These are phyloP conservation scores for Microsporum ferrugineum DNA, from an alignment of 2,329 filamentous ascomycete genomes.

Conservation along the genomic window DNA sequence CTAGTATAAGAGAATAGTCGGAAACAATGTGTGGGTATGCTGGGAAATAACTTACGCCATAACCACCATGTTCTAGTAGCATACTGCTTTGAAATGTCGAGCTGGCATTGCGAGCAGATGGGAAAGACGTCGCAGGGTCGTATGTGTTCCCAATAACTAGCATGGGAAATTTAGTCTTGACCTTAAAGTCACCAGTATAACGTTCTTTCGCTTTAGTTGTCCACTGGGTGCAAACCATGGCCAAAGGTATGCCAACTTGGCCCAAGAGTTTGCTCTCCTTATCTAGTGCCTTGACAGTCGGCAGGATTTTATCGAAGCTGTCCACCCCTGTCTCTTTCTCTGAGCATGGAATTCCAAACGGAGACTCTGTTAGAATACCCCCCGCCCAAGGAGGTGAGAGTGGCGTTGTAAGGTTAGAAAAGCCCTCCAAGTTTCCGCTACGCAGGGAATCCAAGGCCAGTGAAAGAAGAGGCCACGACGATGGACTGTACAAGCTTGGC, in stretches of 20 bases:
- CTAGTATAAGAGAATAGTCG: no score
- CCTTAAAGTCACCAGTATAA: conserved; percentile 18
- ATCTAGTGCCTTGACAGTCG: background rate
- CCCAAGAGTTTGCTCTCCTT: background rate
- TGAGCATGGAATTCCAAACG: conserved; percentile 8
- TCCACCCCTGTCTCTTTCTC: conserved; percentile 2
- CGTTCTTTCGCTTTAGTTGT: conserved; percentile 17
- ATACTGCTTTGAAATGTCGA: conserved; percentile 18
- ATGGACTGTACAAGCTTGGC: background rate
- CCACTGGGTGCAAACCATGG: conserved; percentile 15
- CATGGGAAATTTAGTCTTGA: conserved; percentile 18
- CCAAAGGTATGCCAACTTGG: background rate
- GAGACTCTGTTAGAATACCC: background rate
- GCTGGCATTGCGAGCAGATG: conserved; percentile 18
- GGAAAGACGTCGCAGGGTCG: conserved; percentile 19
- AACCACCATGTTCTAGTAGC: conserved; percentile 18
- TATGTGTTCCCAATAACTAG: conserved; percentile 20
- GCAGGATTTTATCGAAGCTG: background rate
- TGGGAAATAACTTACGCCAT: conserved; percentile 13
- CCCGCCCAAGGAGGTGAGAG: background rate
- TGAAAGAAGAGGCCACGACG: conserved; percentile 1
- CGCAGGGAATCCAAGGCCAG: background rate
- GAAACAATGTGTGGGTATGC: background rate
- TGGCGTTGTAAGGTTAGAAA: background rate
- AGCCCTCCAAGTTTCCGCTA: background rate